Percentiles rank a stretch among this genome's conserved stretches.
Evolutionary conservation across 441 rosid genomes (phyloP).

Genomic region (Aquilaria agallochum): DNA sequence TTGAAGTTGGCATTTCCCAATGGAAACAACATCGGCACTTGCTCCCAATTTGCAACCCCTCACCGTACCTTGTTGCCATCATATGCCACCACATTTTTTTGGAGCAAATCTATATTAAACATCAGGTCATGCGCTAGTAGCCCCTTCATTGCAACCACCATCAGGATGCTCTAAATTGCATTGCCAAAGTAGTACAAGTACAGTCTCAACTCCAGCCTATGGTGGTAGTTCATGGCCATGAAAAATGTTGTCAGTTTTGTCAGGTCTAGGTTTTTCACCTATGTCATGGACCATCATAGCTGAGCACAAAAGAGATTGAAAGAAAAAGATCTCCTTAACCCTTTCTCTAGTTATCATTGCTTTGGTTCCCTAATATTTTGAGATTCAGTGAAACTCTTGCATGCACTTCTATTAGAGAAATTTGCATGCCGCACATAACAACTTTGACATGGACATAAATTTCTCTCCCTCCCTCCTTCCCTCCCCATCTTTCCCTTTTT

Average conservation of each 20-base stretch:
- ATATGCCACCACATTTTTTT: conserved; percentile 76
- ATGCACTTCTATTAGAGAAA: too few species aligned
- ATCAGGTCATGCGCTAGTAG: conserved; percentile 48
- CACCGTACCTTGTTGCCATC: conserved; percentile 52
- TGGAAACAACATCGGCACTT: conserved; percentile 75
- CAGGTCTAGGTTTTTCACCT: conserved; percentile 59
- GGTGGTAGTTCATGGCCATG: conserved; percentile 93
- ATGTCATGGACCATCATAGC: conserved; percentile 83
- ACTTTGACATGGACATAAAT: too few species aligned
- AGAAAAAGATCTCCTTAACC: conserved; percentile 73
- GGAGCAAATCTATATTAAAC: conserved; percentile 65
- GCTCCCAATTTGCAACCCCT: conserved; percentile 72
- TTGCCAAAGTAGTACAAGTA: conserved; percentile 76
- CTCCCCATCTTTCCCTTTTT: too few species aligned
- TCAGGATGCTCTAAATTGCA: conserved; percentile 92
- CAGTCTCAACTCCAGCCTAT: conserved; percentile 67
- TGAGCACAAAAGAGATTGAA: conserved; percentile 78
- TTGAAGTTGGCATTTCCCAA: conserved; percentile 89
- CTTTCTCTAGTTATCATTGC: conserved; percentile 31
- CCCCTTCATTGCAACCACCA: conserved; percentile 44
- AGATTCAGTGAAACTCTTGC: conserved; percentile 7
- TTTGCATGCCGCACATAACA: too few species aligned
- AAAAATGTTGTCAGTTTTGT: conserved; percentile 71
- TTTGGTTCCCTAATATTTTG: conserved; percentile 35
- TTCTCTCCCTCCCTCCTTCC: too few species aligned